Base-by-base conservation (phyloP, 495 filamentous ascomycete genomes). In the Annulohypoxylon moriforme region DNA sequence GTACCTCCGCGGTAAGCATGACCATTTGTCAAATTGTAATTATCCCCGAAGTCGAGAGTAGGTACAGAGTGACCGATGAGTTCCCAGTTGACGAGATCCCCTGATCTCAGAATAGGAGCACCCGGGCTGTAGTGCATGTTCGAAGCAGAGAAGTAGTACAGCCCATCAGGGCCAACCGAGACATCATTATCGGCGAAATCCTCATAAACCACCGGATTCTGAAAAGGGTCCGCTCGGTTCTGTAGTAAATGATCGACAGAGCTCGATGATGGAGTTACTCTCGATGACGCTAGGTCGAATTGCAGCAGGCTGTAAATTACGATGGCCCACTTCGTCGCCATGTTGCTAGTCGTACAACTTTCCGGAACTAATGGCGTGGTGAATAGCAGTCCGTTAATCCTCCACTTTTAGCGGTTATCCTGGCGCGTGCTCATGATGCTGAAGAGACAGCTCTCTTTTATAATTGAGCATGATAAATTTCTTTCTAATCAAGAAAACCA, bases 41-140 rank as follows among this genome's bases (percentile, higher is more conserved):
- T 77, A 9, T 71, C 47, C 25, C 80, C 82, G 53, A 83, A 89
- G 55, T 81, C 73, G 10, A 89, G 82, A 1, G 56, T 69, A 0
- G 87, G 88, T 0, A 90, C 81, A 9, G 83, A 84, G 72, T 89
- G 87, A 0, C 82, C 77, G 56, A 88, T 80, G 24, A 78, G 80
- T 31, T 86, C 83, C 87, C 87, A 89, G 75, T 87, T 85, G 22
- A 84, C 78, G 1, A 90, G 83, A 72, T 90, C 84, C 64, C 81
- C 83, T 1, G 87, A 89, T 14, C 78, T 78, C 4, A 90, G 80
- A 22, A 90, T 78, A 1, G 88, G 87, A 0, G 88, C 88, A 52
- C 88, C 87, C 4, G 87, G 88, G 8, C 85, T 88, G 72, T 85
- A 88, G 61, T 84, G 82, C 73, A 89, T 84, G 14, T 80, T 87